A percentile compares a stretch with the other conserved stretches of the same genome.
Evolutionary conservation across 441 rosid species (phyloP).

Genomic region (Kokia cookei): DNA sequence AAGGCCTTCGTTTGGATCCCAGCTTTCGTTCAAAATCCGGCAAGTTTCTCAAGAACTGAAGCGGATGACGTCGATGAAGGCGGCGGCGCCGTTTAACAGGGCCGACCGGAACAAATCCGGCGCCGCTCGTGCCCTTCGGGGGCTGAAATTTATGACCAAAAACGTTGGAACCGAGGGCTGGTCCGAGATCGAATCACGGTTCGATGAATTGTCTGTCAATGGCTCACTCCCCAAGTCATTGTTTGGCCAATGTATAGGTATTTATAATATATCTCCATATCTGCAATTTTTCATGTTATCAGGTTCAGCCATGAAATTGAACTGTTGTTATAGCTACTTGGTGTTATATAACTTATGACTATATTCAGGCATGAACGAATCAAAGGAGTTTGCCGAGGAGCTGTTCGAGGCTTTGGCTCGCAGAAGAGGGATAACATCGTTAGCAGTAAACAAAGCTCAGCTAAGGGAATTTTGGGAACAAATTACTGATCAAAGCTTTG

Average conservation of each 20-base stretch:
- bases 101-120: conserved; percentile 55
- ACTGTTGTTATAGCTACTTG: neutral
- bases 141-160: conserved; percentile 54
- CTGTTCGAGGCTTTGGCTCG: conserved; percentile 68
- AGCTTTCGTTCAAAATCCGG: conserved; percentile 23
- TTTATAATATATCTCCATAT: neutral
- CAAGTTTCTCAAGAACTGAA: conserved; percentile 57
- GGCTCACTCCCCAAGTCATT: conserved; percentile 47
- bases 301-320: neutral
- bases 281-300: neutral
- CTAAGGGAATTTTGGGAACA: conserved; percentile 68
- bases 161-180: conserved; percentile 47
- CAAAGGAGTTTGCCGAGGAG: conserved; percentile 55
- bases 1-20: conserved; percentile 35
- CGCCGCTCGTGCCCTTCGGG: conserved; percentile 58
- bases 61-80: conserved; percentile 33
- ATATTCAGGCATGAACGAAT: conserved; percentile 60
- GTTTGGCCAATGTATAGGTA: conserved; percentile 76
- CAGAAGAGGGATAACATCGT: conserved; percentile 40
- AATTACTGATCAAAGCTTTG: conserved; percentile 58
- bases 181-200: conserved; percentile 51
- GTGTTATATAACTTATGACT: neutral
- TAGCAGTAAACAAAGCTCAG: conserved; percentile 45
- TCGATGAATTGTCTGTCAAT: conserved; percentile 39
- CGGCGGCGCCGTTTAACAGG: conserved; percentile 11